phyloP scores from a whole-genome alignment of 306 rosid species.

The barrel medic (Medicago truncatula) region MtrunA17r5.0-ANR NC_053046.1:17246001-17246500 shows the following conservation, averaged over 20 bases:
- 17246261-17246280: slow-evolving; percentile 41
- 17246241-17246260: slow-evolving; percentile 30
- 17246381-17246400: slow-evolving; percentile 57
- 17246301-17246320: slow-evolving; percentile 43
- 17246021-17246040: too few species aligned
- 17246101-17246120: too few species aligned
- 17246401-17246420: slow-evolving; percentile 53
- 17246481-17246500: slow-evolving; percentile 21
- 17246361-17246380: slow-evolving; percentile 48
- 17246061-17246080: too few species aligned
- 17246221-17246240: neutral
- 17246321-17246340: slow-evolving; percentile 11
- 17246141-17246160: too few species aligned
- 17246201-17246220: too few species aligned
- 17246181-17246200: too few species aligned
- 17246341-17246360: slow-evolving; percentile 33
- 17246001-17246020: too few species aligned
- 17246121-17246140: too few species aligned
- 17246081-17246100: too few species aligned
- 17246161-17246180: too few species aligned
- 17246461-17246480: slow-evolving; percentile 28
- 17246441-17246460: too few species aligned
- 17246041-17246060: too few species aligned
- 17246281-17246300: slow-evolving; percentile 43
- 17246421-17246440: slow-evolving; percentile 50